These are phyloP conservation scores for Stachybotrys chartarum DNA, from an alignment of 2,329 filamentous ascomycete species.

Conservation along the genomic window DNA sequence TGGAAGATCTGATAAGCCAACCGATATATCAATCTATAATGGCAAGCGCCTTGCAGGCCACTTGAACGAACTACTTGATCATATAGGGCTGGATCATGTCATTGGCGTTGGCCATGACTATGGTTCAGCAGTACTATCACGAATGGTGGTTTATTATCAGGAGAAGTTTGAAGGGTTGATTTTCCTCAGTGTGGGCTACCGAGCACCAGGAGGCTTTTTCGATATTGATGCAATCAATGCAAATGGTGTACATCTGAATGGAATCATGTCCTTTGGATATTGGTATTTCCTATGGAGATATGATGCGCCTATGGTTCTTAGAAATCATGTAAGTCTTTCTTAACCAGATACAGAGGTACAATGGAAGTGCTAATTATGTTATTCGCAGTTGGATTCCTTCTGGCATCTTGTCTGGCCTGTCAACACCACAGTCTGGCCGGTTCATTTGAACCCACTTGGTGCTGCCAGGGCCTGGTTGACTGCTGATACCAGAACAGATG, in stretches of 20 bases:
- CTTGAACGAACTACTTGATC: conserved; percentile 8
- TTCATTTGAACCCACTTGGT: conserved; percentile 5
- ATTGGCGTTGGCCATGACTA: conserved; percentile 12
- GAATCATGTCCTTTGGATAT: conserved; percentile 11
- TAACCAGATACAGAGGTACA: background rate
- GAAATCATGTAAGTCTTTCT: conserved; percentile 4
- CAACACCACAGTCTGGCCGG: conserved; percentile 5
- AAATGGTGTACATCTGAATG: conserved; percentile 2
- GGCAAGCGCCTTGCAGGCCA: conserved; percentile 6
- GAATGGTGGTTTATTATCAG: conserved; percentile 7
- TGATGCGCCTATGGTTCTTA: conserved; percentile 7
- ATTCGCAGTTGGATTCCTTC: conserved; percentile 15
- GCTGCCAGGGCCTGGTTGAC: conserved; percentile 9
- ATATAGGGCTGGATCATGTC: conserved; percentile 5
- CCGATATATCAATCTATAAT: conserved; percentile 7
- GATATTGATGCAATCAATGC: conserved; percentile 8
- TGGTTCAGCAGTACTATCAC: conserved; percentile 7
- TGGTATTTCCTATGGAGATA: conserved; percentile 13
- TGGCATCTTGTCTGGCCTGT: conserved; percentile 9
- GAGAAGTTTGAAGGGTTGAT: conserved; percentile 3
- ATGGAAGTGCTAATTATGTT: too few species aligned
- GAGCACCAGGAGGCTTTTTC: conserved; percentile 6
- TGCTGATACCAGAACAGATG: background rate
- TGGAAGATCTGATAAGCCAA: conserved; percentile 9
- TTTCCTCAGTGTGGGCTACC: conserved; percentile 8